Conservation (phyloP, 2,329 filamentous ascomycete species). For the Cytospora piceae region DNA sequence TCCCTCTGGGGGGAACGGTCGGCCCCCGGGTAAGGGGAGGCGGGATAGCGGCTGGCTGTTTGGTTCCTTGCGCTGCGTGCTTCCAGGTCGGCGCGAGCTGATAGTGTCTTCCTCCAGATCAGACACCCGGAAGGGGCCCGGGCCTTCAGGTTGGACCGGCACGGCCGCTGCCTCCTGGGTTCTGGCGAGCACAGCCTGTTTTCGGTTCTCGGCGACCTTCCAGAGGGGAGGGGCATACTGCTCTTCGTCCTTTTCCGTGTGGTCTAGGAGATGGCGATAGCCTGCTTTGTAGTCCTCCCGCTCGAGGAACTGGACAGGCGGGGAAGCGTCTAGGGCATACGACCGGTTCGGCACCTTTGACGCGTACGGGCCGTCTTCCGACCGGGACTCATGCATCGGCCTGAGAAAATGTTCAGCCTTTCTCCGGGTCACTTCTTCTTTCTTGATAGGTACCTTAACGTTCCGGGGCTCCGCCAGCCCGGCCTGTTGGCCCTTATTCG, state of each 20-base stretch:
- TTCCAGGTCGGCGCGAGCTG: not conserved
- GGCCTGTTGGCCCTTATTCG: not conserved
- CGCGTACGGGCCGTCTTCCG: constrained; percentile 16
- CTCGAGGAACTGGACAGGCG: constrained; percentile 6
- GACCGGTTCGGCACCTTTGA: not conserved
- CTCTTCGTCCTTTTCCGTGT: not conserved
- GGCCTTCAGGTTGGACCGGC: too few relatives aligned
- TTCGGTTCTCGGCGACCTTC: not conserved
- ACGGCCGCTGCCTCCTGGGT: not conserved
- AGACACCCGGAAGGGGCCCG: not conserved
- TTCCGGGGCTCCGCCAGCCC: constrained; percentile 15
- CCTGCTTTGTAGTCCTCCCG: constrained; percentile 6
- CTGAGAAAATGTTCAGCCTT: constrained; percentile 13
- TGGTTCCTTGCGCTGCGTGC: not conserved
- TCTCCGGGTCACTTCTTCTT: not conserved
- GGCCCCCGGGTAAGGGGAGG: not conserved
- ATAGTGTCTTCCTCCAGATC: not conserved
- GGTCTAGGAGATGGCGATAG: constrained; percentile 4
- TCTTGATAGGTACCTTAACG: not conserved
- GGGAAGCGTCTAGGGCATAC: not conserved
- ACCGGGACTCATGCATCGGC: constrained; percentile 1
- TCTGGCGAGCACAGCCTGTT: not conserved
- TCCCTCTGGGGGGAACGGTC: not conserved
- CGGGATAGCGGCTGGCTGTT: not conserved
- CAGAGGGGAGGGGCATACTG: not conserved